Evolutionary conservation across 83 land plant genomes (phyloP), one percentile per base, ranked within the genome.

Genomic region (Larix sibirica): DNA sequence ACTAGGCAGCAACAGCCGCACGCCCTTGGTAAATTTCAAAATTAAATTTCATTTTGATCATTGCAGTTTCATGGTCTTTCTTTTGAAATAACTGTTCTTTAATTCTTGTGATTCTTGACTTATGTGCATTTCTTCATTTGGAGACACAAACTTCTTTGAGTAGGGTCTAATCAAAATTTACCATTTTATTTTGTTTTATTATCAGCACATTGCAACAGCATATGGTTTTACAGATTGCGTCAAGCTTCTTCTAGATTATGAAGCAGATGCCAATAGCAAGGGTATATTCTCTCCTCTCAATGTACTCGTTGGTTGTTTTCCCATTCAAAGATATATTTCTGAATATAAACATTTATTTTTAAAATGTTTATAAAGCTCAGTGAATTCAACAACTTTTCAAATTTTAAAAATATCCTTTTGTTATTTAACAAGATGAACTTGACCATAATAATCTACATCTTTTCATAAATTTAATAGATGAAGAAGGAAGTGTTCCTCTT

Each of bases 141-240:
- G 31, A 80, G 65, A 26, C 63, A 61, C 13, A 58, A 21, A 12
- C 24, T 79, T n/a, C 3, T 58, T 60, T 62, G 50, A 12, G 36
- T 12, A 10, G n/a, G 31, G 67, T 33, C 1, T 42, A 4, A 42
- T 12, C 16, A 42, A 16, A 50, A 20, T 63, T 63, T 63, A 63
- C 24, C 4, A 17, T 40, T 60, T 20, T 2, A 67, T 61, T 14
- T 42, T 24, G 13, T 77, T 76, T 26, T 73, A 3, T 79, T n/a
- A 74, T 38, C 89, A 93, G 95, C 93, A 93, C 76, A 84, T 93
- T 61, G 89, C 93, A 71, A 91, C 95, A 84, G 79, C 93, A n/a
- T 85, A 69, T 31, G 95, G 95, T 77, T 80, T 47, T 68, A 80
- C 77, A 42, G 80, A 88, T n/a, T 89, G 92, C 77, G 87, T 87